Base-by-base conservation (phyloP, 129 eudicot species). In the Artemisia tridentata region DNA sequence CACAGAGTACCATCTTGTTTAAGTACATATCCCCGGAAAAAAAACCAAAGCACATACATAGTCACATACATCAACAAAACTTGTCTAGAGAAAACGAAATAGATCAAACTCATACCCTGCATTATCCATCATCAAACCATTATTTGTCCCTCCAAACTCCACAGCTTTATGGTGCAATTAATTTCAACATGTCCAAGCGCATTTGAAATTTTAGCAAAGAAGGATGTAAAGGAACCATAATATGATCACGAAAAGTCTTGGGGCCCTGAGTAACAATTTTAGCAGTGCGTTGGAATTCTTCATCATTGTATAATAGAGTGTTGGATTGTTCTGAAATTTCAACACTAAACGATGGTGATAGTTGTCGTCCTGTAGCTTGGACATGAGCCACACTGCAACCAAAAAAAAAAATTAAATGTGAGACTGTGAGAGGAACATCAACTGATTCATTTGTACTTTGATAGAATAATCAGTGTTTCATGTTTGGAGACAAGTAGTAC, bases 341-440 rank as follows among this genome's bases (percentile, higher is more conserved):
- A 0, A 80, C 34, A 61, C 76, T 72, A 68, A 91, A 91, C 14
- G 95, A 89, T 43, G 96, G 98, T 38, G 72, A 79, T 9, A 91
- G 56, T 7, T 85, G 72, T 0, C 85, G 78, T 7, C 96, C 95
- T 68, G 77, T 14, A 19, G 85, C 89, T 80, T 86, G 82, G 65
- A 88, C 93, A 69, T 91, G 88, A 41, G 85, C 78, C 72, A 91
- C 54, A 50, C 16, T 50, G 54, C 54, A 14, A 11, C 3, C 13
- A n/a, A 0, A 0, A 4, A 4, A 31, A 4, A 4, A 4, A 4
- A 31, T 4, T 4, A 31, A 5, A 31, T n/a, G n/a, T n/a, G n/a
- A n/a, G n/a, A n/a, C n/a, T 31, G 41, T 31, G 0, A 31, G 41
- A 31, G 41, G 41, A 31, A 31, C 41, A 5, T 31, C 7, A 0